Evolutionary conservation across 371 early-diverging fungal genomes (phyloP), one percentile per base, ranked within the genome.

Genomic region (Mucor irregularis): DNA sequence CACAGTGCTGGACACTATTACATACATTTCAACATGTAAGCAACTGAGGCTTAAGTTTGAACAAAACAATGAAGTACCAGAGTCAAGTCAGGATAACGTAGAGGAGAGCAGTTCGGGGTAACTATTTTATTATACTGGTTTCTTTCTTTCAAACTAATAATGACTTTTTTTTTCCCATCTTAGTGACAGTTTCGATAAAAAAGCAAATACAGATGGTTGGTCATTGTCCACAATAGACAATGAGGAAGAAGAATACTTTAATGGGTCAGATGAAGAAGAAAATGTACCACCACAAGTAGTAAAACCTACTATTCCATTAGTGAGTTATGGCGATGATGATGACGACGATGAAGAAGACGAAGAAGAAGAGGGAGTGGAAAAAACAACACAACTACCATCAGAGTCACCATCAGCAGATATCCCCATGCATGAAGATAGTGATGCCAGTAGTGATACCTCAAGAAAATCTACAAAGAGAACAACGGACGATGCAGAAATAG

Each of bases 171-270:
- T 1, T 8, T 1, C 28, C 24, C 25, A 13, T 35, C 46, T 1
- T 57, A 33, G 44, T 49, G 47, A 67, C 64, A 24, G 52, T 56
- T 1, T 58, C 57, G 26, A 61, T 59, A 21, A 44, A 48, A 61
- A 48, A 21, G 35, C 26, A 11, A 45, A 46, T 48, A 25, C 16
- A 25, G 40, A 48, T n/a, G 56, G 54, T 1, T 53, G 54, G 54
- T 4, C 68, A 9, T 76, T 81, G 10, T 65, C 76, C 5, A 76
- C 78, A 11, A 68, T 86, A 11, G 91, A 93, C 58, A 81, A 86
- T 17, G 84, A 81, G 21, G 95, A 95, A 55, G 94, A 94, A 47
- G 90, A 89, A 4, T 95, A 94, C 58, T 91, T 95, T 62, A 88
- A 91, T 63, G 73, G 79, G 4, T 75, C 82, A 0, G 90, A 90